Percentiles rank a stretch among this genome's conserved stretches.
phyloP scores from a whole-genome alignment of 164 flowering plant species.

The Brasenia schreberi region DNA sequence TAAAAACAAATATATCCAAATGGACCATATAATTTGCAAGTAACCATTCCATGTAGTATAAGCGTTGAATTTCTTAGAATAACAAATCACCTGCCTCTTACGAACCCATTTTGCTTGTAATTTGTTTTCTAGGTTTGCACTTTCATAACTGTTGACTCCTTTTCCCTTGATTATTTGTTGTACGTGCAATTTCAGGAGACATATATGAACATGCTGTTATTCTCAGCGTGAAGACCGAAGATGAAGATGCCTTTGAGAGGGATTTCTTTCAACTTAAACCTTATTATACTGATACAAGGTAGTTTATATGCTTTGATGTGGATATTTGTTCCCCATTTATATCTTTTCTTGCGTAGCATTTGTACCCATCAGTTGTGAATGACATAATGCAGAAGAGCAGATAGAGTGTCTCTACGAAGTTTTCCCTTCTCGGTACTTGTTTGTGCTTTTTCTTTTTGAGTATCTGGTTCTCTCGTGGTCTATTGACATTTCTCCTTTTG shows the following conservation, averaged over 20 bases:
- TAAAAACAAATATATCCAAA: too few relatives aligned
- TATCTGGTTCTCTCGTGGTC: too few relatives aligned
- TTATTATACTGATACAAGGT: conserved; percentile 84
- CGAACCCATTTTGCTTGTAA: background rate
- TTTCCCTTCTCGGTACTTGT: too few relatives aligned
- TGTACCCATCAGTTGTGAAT: too few relatives aligned
- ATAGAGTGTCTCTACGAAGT: too few relatives aligned
- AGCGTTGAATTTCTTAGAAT: background rate
- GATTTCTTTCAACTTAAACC: conserved; percentile 93
- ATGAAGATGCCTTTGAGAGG: conserved; percentile 93
- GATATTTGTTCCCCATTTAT: background rate
- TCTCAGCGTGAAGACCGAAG: conserved; percentile 77
- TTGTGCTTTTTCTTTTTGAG: too few relatives aligned
- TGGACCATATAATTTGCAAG: background rate
- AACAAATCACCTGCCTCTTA: too few relatives aligned
- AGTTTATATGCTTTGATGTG: conserved; percentile 3
- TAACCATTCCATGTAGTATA: background rate
- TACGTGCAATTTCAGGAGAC: conserved; percentile 38
- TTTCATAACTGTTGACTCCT: background rate
- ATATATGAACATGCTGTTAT: conserved; percentile 94
- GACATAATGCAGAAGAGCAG: too few relatives aligned
- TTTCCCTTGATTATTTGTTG: too few relatives aligned
- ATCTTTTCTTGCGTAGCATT: too few relatives aligned
- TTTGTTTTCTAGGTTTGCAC: background rate
- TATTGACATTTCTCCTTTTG: too few relatives aligned